phyloP scores from a whole-genome alignment of 177 flowering plant species.

The Telopea speciosissima region DNA sequence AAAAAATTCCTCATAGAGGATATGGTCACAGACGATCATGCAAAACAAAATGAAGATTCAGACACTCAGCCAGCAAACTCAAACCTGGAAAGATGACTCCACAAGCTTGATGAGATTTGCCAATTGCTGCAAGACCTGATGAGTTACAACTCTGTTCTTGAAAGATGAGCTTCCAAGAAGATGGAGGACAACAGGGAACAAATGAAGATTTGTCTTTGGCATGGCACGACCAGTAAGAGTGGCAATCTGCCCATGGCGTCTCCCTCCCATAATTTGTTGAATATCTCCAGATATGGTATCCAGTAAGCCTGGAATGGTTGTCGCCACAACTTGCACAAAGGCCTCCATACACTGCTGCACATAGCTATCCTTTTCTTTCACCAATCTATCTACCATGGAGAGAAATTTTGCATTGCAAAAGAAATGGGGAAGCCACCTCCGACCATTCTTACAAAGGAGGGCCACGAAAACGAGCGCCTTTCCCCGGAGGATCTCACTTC shows the following conservation, averaged over 20 bases:
- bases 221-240: conserved; percentile 48
- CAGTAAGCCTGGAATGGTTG: conserved; percentile 65
- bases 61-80: not conserved
- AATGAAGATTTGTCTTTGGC: conserved; percentile 54
- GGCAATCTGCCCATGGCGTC: conserved; percentile 61
- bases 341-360: conserved; percentile 62
- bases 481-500: conserved; percentile 75
- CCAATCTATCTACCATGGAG: conserved; percentile 71
- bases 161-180: conserved; percentile 79
- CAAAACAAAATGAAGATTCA: conserved; percentile 1
- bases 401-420: conserved; percentile 79
- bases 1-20: not conserved
- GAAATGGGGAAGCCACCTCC: conserved; percentile 70
- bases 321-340: conserved; percentile 57
- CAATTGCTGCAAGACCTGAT: conserved; percentile 72
- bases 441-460: conserved; percentile 70
- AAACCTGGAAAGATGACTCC: conserved; percentile 88
- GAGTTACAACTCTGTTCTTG: conserved; percentile 52
- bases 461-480: conserved; percentile 77
- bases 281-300: conserved; percentile 68
- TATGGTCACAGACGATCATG: not conserved
- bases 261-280: conserved; percentile 79
- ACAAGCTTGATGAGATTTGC: conserved; percentile 60
- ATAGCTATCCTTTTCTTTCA: conserved; percentile 73
- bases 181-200: conserved; percentile 86